phyloP scores from a whole-genome alignment of 164 flowering plant genomes.

The Malania oleifera region DNA sequence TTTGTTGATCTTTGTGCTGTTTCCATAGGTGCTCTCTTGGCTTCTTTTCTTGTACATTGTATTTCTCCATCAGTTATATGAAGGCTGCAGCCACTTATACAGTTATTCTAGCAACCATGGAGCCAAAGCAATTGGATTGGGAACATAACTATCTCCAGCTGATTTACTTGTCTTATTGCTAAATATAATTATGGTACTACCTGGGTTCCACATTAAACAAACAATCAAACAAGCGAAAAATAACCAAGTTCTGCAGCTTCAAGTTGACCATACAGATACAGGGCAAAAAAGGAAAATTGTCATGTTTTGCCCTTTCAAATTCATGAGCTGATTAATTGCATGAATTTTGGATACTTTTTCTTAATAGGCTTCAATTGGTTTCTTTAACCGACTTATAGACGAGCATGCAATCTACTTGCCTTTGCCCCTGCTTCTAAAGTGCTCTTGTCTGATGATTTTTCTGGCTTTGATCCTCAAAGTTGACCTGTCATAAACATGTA shows the following conservation, averaged over 20 bases:
- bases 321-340: background rate
- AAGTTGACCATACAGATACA: background rate
- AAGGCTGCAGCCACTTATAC: background rate
- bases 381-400: background rate
- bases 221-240: no score
- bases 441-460: no score
- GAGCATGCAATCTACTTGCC: no score
- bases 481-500: no score
- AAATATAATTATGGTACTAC: no score
- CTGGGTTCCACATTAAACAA: no score
- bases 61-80: background rate
- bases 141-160: no score
- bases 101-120: background rate
- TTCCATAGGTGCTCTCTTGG: background rate
- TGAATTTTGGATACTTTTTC: no score
- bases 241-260: background rate
- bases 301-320: background rate
- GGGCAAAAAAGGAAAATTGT: background rate
- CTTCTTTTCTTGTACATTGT: slow-evolving; percentile 1
- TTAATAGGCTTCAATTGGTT: background rate
- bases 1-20: slow-evolving; percentile 24
- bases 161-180: no score
- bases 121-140: no score
- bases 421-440: no score
- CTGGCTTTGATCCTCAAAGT: no score